Percentiles rank a stretch among this genome's conserved stretches.
These are phyloP conservation scores for Tylopilus microsporus DNA, from an alignment of 1,284 basidiomycete genomes.

Conservation along the genomic window DNA sequence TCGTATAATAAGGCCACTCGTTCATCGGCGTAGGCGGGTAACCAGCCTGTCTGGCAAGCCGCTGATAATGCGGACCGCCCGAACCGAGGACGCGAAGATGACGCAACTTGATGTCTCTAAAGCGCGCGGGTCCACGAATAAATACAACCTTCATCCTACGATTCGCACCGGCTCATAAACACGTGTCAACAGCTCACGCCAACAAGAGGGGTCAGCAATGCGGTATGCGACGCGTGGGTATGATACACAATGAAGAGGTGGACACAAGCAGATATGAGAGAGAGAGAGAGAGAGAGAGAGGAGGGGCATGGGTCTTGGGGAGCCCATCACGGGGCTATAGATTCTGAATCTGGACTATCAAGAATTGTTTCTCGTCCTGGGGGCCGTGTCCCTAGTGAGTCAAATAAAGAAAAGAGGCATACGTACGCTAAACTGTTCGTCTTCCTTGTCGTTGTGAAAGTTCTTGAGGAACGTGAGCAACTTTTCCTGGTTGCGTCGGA, in stretches of 20 bases:
- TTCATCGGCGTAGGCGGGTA: too few species aligned
- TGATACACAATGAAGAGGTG: slow-evolving; percentile 1
- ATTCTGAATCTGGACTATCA: slow-evolving; percentile 84
- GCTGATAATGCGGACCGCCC: too few species aligned
- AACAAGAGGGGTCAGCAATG: neutral
- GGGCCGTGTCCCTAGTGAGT: neutral
- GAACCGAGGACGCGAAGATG: too few species aligned
- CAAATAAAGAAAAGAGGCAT: neutral
- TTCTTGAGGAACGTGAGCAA: slow-evolving; percentile 83
- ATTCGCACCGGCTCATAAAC: neutral
- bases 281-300: neutral
- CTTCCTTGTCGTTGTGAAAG: slow-evolving; percentile 99
- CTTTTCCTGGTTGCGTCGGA: slow-evolving; percentile 92
- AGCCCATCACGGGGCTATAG: slow-evolving; percentile 41
- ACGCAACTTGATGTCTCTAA: too few species aligned
- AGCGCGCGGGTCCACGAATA: too few species aligned
- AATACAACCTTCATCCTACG: too few species aligned
- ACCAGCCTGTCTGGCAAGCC: too few species aligned
- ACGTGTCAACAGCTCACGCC: neutral
- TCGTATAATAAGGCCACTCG: too few species aligned
- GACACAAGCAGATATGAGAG: slow-evolving; percentile 12
- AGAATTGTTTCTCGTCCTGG: slow-evolving; percentile 93
- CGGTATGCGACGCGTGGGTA: slow-evolving; percentile 8
- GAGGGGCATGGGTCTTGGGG: too few species aligned
- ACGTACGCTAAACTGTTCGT: slow-evolving; percentile 87